These are phyloP conservation scores for Euphorbia tirucalli DNA, from an alignment of 345 rosid genomes.

Conservation along the genomic window DNA sequence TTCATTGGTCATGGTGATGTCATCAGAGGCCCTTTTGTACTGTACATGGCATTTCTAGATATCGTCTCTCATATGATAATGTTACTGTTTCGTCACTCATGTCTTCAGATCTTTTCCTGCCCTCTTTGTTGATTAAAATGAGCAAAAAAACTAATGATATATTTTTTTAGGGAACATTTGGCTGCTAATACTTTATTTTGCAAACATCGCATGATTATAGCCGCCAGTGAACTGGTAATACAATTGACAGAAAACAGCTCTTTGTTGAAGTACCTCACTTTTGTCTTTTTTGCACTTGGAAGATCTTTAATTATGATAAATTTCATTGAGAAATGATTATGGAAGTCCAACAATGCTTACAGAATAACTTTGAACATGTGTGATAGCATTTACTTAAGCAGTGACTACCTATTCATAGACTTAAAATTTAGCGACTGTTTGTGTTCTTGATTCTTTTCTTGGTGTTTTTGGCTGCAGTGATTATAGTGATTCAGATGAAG, in stretches of 20 bases:
- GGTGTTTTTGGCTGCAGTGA: constrained; percentile 60
- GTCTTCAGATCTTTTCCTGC: background rate
- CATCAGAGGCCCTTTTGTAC: background rate
- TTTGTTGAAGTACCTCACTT: background rate
- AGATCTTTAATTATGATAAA: background rate
- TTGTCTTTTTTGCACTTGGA: background rate
- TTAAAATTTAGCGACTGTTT: background rate
- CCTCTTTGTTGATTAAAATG: background rate
- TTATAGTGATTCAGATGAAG: constrained; percentile 75
- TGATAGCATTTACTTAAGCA: background rate
- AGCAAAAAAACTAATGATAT: background rate
- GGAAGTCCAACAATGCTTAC: background rate
- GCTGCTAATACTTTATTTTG: too few species aligned
- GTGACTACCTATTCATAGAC: background rate
- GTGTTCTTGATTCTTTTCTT: constrained; percentile 1
- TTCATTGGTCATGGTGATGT: background rate
- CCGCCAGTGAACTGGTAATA: too few species aligned
- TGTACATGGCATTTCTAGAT: background rate
- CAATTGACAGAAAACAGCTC: too few species aligned
- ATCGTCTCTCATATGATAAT: background rate
- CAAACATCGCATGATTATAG: too few species aligned
- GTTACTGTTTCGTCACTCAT: background rate
- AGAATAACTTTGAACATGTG: too few species aligned
- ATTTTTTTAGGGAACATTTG: too few species aligned
- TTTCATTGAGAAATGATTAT: background rate